Percentiles rank a stretch among this genome's conserved stretches.
Evolutionary conservation across 169 alveolate species (phyloP).

Genomic region (Plasmodium chabaudi): DNA sequence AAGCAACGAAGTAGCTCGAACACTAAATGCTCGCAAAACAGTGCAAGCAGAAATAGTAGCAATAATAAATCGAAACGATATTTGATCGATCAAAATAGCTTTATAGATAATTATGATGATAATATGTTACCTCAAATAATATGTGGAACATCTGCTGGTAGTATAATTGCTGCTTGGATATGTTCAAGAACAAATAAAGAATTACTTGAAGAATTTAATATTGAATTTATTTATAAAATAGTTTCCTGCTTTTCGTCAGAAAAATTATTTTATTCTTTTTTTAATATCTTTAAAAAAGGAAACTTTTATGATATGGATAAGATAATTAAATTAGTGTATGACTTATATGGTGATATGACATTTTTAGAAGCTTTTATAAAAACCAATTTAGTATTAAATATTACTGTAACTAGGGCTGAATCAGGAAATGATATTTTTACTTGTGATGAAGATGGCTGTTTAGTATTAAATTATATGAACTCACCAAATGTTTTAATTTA

Average conservation of each 20-base stretch:
- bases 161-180: constrained; percentile 87
- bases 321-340: constrained; percentile 51
- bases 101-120: constrained; percentile 72
- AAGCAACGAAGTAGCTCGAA: no score
- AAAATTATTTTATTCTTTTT: constrained; percentile 76
- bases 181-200: constrained; percentile 84
- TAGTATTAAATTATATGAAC: constrained; percentile 83
- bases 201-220: constrained; percentile 75
- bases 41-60: neutral
- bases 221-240: constrained; percentile 59
- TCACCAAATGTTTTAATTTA: constrained; percentile 86
- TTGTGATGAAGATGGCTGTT: constrained; percentile 77
- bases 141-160: constrained; percentile 87
- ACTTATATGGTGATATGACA: constrained; percentile 80
- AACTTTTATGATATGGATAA: constrained; percentile 81
- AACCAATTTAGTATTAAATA: constrained; percentile 85
- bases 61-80: neutral
- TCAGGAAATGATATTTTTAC: constrained; percentile 47
- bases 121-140: constrained; percentile 82
- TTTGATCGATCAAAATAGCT: constrained; percentile 1
- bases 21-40: neutral
- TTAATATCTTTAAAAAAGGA: constrained; percentile 77
- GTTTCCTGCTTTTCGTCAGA: constrained; percentile 78
- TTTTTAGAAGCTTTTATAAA: constrained; percentile 86
- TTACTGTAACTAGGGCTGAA: constrained; percentile 87